phyloP scores from a whole-genome alignment of 2,329 filamentous ascomycete genomes.

The Aspergillus sp. region DNA sequence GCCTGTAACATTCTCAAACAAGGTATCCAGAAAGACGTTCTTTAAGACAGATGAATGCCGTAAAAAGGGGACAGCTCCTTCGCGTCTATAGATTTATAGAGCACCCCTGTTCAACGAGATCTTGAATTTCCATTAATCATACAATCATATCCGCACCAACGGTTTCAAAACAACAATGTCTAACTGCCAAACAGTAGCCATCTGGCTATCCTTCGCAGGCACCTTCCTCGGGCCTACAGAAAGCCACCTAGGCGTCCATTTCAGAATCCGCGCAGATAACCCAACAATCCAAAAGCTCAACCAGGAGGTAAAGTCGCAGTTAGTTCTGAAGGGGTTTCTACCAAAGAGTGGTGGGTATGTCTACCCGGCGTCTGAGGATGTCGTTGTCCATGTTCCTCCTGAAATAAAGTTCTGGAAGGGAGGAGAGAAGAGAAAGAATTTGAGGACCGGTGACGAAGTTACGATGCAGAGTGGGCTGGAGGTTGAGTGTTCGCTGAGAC shows the following conservation, averaged over 20 bases:
- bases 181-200: too few species aligned
- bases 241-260: neutral
- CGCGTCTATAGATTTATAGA: too few species aligned
- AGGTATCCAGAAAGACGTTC: too few species aligned
- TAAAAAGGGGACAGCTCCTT: too few species aligned
- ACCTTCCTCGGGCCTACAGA: neutral
- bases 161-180: too few species aligned
- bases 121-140: too few species aligned
- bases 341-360: neutral
- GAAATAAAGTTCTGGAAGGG: neutral
- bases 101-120: too few species aligned
- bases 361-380: neutral
- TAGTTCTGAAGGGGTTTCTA: neutral
- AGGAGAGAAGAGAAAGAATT: neutral
- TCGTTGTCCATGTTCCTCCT: neutral
- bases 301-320: neutral
- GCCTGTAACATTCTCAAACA: too few species aligned
- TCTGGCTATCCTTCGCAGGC: neutral
- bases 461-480: neutral
- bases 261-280: neutral
- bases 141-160: too few species aligned
- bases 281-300: neutral
- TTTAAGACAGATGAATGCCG: too few species aligned
- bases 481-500: neutral
- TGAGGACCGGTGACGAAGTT: neutral